Evolutionary conservation across 805 yeast genomes (phyloP).

Genomic region (Monosporozyma yasuniensis): DNA sequence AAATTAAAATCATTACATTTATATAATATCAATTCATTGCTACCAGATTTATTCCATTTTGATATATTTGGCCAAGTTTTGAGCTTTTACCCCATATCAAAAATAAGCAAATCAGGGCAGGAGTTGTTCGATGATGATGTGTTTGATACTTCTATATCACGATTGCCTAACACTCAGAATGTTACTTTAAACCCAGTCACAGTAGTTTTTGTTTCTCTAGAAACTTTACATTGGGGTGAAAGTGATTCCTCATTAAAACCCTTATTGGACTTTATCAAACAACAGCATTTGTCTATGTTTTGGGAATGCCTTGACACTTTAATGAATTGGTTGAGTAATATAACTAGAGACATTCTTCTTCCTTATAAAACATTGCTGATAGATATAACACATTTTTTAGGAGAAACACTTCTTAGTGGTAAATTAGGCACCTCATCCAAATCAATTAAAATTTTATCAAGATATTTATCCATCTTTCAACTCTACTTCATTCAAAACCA

Average conservation of each 20-base stretch:
- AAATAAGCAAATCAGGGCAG: neutral
- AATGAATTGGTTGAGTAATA: neutral
- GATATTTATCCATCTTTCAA: conserved; percentile 12
- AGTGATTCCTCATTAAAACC: neutral
- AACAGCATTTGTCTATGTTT: neutral
- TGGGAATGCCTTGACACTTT: neutral
- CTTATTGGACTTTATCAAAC: neutral
- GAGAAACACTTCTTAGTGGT: conserved; percentile 15
- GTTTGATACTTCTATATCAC: neutral
- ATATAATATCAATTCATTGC: neutral
- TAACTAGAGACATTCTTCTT: neutral
- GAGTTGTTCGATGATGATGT: neutral
- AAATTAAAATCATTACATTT: neutral
- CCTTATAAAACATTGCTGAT: neutral
- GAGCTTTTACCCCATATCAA: neutral
- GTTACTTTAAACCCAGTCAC: neutral
- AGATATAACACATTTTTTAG: conserved; percentile 16
- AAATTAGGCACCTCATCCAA: conserved; percentile 16
- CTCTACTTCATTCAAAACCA: conserved; percentile 22
- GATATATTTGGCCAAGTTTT: neutral
- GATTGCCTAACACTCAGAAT: neutral
- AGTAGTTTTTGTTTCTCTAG: neutral
- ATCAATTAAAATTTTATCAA: conserved; percentile 12
- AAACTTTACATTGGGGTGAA: neutral
- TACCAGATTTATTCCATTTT: neutral